Evolutionary conservation across 2,329 filamentous ascomycete species (phyloP), one percentile per base, ranked within the genome.

Genomic region (Pyricularia sp.): DNA sequence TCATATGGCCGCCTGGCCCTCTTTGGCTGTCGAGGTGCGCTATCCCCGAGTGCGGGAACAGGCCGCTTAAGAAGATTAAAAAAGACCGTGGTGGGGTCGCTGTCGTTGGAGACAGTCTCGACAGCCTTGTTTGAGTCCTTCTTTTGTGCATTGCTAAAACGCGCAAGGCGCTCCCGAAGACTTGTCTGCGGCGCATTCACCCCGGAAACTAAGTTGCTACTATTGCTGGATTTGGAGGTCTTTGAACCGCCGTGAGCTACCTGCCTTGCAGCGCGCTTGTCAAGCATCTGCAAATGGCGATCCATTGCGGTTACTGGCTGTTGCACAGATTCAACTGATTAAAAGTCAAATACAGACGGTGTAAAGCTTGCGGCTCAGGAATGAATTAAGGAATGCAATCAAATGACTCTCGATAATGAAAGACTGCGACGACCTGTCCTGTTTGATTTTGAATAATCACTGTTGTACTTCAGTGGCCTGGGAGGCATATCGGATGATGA

Each of bases 1-100:
- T 55, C 42, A 20, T 55, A 55, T n/a, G 42, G 42, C 7, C 42
- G 42, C 42, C 42, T 55, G 42, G 10, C 42, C 42, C 20, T 55
- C 42, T 55, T 55, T 55, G 17, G 42, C 20, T 55, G 17, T 5
- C 42, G 42, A 55, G 42, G 20, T n/a, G 42, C 17, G 7, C 20
- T 3, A 55, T 55, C 42, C 20, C 17, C 20, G 17, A 7, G 42
- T n/a, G 20, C 20, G 42, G 20, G 17, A 55, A n/a, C 42, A 55
- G 17, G 42, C 20, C 42, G 65, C 14, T 67, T 58, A 6, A 68
- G 59, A 26, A 20, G 33, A 30, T 50, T 42, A 55, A 68, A 68
- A 28, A 68, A 68, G 20, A 59, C 59, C 67, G 63, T 30, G 30
- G 50, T 68, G 23, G 67, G 67, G 50, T 66, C 65, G 7, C 20